phyloP scores from a whole-genome alignment of 2,329 filamentous ascomycete species.

The Venturia aucupariae region DNA sequence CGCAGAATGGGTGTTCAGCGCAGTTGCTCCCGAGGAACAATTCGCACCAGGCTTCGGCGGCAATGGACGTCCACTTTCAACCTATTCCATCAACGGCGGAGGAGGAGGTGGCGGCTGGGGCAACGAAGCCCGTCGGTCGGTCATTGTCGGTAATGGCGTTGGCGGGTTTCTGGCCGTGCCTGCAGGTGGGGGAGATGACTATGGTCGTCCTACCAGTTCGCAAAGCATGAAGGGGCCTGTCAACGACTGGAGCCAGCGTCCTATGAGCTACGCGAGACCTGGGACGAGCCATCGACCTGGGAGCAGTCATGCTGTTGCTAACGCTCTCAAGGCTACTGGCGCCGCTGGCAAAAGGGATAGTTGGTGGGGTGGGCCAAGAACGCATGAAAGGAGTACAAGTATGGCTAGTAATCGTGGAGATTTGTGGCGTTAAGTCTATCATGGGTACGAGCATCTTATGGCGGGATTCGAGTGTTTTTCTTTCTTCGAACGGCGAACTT shows the following conservation, averaged over 20 bases:
- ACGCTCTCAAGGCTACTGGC: neutral
- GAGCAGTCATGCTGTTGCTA: slow-evolving; percentile 11
- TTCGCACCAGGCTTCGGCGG: slow-evolving; percentile 17
- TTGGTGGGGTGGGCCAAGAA: neutral
- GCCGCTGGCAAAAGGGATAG: neutral
- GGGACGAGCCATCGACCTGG: slow-evolving; percentile 5
- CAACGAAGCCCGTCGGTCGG: neutral
- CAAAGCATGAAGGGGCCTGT: neutral
- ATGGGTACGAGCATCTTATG: neutral
- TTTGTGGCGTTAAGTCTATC: neutral
- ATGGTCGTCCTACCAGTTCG: neutral
- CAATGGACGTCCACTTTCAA: slow-evolving; percentile 8
- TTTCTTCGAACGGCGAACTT: neutral
- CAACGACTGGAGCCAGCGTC: slow-evolving; percentile 6
- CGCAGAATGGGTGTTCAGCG: slow-evolving; percentile 58
- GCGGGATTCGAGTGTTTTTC: neutral
- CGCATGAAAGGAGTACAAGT: neutral
- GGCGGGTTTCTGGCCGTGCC: slow-evolving; percentile 13
- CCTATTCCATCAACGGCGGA: slow-evolving; percentile 7
- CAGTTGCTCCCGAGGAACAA: slow-evolving; percentile 39
- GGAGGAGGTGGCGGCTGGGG: slow-evolving; percentile 9
- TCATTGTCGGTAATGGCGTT: slow-evolving; percentile 12
- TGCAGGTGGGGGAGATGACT: slow-evolving; percentile 1
- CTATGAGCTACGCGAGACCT: slow-evolving; percentile 5
- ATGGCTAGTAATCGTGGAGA: neutral